phyloP scores from a whole-genome alignment of 345 rosid genomes.

The Stellera chamaejasme region DNA sequence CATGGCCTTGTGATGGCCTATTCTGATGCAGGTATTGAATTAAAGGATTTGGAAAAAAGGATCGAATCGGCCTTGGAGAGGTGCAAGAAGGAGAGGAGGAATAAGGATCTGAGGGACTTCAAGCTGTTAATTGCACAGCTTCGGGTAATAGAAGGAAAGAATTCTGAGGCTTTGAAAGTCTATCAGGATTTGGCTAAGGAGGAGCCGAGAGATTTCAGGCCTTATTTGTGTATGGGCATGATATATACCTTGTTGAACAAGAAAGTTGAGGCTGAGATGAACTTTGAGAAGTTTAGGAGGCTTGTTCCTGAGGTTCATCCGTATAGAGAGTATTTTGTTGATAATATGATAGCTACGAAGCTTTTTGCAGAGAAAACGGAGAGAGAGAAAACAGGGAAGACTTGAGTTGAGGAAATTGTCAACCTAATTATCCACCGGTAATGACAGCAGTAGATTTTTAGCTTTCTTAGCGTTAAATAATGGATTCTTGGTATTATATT shows the following conservation, averaged over 20 bases:
- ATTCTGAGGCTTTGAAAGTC: constrained; percentile 54
- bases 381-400: constrained; percentile 32
- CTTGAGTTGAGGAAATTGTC: constrained; percentile 13
- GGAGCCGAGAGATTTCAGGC: constrained; percentile 86
- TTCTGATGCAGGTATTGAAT: constrained; percentile 35
- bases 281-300: constrained; percentile 62
- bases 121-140: constrained; percentile 67
- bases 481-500: too few relatives aligned
- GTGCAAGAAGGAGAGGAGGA: constrained; percentile 59
- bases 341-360: constrained; percentile 62
- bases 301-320: constrained; percentile 81
- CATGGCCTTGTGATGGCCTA: constrained; percentile 65
- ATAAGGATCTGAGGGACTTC: constrained; percentile 53
- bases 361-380: constrained; percentile 54
- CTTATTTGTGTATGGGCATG: constrained; percentile 78
- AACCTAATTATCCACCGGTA: too few relatives aligned
- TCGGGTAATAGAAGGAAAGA: constrained; percentile 53
- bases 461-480: not conserved
- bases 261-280: constrained; percentile 69
- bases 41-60: constrained; percentile 38
- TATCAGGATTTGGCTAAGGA: constrained; percentile 72
- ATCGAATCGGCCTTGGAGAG: constrained; percentile 50
- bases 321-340: constrained; percentile 56
- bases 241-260: constrained; percentile 61
- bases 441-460: too few relatives aligned